These are phyloP conservation scores for Huntiella savannae DNA, from an alignment of 2,329 filamentous ascomycete genomes.

Conservation along the genomic window DNA sequence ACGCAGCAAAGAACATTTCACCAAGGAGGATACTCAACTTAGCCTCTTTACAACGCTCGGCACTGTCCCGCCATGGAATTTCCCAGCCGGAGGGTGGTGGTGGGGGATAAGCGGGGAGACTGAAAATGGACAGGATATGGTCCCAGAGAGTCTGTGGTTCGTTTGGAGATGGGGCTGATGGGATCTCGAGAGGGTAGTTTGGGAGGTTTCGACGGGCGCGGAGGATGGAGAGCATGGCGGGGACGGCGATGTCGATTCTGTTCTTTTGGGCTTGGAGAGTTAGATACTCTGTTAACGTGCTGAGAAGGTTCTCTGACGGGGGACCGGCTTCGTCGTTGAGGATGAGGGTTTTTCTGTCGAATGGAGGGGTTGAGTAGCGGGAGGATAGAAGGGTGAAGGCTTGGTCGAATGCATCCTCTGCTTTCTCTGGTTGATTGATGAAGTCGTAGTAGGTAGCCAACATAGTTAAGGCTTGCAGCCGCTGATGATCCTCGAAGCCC, in stretches of 20 bases:
- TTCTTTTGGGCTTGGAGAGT: constrained; percentile 55
- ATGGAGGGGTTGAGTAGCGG: constrained; percentile 19
- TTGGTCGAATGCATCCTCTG: constrained; percentile 55
- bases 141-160: background rate
- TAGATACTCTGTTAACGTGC: constrained; percentile 56
- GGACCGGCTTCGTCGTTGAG: constrained; percentile 38
- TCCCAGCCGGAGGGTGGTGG: constrained; percentile 51
- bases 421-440: constrained; percentile 45
- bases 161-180: background rate
- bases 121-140: background rate
- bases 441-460: constrained; percentile 76
- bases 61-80: constrained; percentile 42
- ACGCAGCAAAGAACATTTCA: constrained; percentile 66
- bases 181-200: constrained; percentile 16
- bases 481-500: constrained; percentile 63
- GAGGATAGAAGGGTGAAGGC: constrained; percentile 55
- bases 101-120: constrained; percentile 46
- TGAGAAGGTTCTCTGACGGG: constrained; percentile 56
- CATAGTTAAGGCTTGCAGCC: constrained; percentile 60
- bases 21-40: constrained; percentile 78
- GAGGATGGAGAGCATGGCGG: constrained; percentile 70
- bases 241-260: constrained; percentile 50
- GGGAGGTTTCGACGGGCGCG: constrained; percentile 50
- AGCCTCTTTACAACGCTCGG: constrained; percentile 65
- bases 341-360: constrained; percentile 44